phyloP scores from a whole-genome alignment of 306 rosid genomes.

The Quercus bicolor region DNA sequence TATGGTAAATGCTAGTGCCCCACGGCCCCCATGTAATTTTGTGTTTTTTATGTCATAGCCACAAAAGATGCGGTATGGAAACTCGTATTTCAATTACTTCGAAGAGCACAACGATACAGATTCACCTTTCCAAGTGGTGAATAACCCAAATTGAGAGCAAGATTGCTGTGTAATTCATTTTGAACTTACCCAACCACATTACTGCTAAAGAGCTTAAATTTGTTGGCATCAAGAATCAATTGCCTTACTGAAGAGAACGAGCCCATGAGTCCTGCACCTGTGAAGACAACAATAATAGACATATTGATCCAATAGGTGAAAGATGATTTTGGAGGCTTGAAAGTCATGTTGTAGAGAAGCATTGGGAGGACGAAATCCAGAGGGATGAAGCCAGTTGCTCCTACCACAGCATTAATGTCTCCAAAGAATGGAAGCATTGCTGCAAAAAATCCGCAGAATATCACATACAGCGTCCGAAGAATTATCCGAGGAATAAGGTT shows the following conservation, averaged over 20 bases:
- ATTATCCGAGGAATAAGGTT: slow-evolving; percentile 76
- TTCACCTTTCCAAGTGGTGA: not conserved
- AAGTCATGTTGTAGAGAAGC: slow-evolving; percentile 82
- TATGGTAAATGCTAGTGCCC: too few species aligned
- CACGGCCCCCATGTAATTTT: too few species aligned
- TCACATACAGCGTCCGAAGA: slow-evolving; percentile 73
- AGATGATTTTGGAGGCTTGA: slow-evolving; percentile 68
- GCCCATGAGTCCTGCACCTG: slow-evolving; percentile 75
- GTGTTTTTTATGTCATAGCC: too few species aligned
- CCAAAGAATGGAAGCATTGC: slow-evolving; percentile 97
- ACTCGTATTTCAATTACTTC: too few species aligned
- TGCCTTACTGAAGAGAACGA: slow-evolving; percentile 79
- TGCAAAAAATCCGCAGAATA: slow-evolving; percentile 70
- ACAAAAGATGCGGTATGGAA: too few species aligned
- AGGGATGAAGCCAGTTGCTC: slow-evolving; percentile 93
- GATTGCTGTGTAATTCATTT: not conserved
- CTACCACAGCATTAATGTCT: slow-evolving; percentile 79
- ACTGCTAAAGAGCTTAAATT: slow-evolving; percentile 70
- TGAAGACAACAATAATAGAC: slow-evolving; percentile 67
- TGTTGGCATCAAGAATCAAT: slow-evolving; percentile 70
- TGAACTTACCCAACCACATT: slow-evolving; percentile 49
- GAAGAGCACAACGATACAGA: not conserved
- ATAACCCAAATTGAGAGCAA: not conserved
- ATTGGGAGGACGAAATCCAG: slow-evolving; percentile 90
- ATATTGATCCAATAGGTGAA: slow-evolving; percentile 66